Conservation (phyloP, 768 basidiomycete species). For the Coprinopsis sp. region DNA sequence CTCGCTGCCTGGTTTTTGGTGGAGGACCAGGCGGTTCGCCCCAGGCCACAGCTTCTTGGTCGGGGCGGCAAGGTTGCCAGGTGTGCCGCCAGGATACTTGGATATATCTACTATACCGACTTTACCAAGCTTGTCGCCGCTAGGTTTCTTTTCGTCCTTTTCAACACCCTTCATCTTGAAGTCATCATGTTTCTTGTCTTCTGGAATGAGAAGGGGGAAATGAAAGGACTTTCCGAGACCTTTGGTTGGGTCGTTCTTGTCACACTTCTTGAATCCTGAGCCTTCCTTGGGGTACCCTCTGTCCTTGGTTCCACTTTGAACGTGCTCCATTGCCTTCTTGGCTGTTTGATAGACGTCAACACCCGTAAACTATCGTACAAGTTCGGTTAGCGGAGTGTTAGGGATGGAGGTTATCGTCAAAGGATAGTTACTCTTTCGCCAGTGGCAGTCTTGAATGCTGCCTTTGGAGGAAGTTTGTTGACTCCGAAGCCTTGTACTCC, state of each 20-base stretch:
- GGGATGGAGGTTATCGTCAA: too few species aligned
- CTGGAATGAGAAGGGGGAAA: too few species aligned
- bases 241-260: slow-evolving; percentile 4
- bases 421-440: not conserved
- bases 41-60: slow-evolving; percentile 5
- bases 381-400: not conserved
- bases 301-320: not conserved
- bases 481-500: not conserved
- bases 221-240: slow-evolving; percentile 4
- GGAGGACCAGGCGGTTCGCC: slow-evolving; percentile 3
- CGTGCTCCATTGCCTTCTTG: slow-evolving; percentile 5
- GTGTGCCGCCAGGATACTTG: too few species aligned
- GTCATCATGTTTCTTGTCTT: too few species aligned
- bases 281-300: slow-evolving; percentile 5
- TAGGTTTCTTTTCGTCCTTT: too few species aligned
- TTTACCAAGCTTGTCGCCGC: too few species aligned
- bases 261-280: slow-evolving; percentile 6
- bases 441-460: not conserved
- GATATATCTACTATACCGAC: too few species aligned
- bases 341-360: slow-evolving; percentile 7
- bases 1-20: slow-evolving; percentile 5
- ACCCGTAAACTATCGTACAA: not conserved
- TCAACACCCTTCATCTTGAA: too few species aligned
- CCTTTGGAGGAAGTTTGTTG: not conserved
- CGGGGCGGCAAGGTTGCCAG: slow-evolving; percentile 4